Conservation (phyloP, 2,329 filamentous ascomycete genomes). For the Daldinia sp. region DNA sequence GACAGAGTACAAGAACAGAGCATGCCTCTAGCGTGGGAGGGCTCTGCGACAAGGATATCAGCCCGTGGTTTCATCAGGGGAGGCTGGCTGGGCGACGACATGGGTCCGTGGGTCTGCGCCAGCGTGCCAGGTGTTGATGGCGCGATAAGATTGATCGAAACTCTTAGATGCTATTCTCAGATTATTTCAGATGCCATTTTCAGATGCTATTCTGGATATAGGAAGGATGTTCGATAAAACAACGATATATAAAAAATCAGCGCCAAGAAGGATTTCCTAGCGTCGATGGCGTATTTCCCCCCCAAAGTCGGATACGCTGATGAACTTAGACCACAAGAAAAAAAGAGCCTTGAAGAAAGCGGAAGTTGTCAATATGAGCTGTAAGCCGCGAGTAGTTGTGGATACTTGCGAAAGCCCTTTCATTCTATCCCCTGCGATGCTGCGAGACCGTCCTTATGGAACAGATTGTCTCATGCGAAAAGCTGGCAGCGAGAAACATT, state of each 20-base stretch:
- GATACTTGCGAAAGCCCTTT: constrained; percentile 35
- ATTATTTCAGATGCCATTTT: constrained; percentile 8
- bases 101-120: constrained; percentile 32
- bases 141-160: constrained; percentile 34
- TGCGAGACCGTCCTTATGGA: constrained; percentile 34
- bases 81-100: constrained; percentile 39
- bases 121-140: constrained; percentile 38
- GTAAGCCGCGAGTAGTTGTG: constrained; percentile 18
- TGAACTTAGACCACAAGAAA: background rate
- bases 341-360: constrained; percentile 9
- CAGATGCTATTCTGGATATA: constrained; percentile 18
- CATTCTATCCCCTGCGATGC: too few relatives aligned
- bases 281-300: constrained; percentile 21
- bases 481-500: constrained; percentile 32
- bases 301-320: background rate
- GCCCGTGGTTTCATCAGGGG: constrained; percentile 47
- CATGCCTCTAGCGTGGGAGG: constrained; percentile 39
- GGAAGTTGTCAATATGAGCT: constrained; percentile 14
- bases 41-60: constrained; percentile 44
- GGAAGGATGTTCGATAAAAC: constrained; percentile 25
- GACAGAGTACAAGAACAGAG: constrained; percentile 35
- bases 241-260: constrained; percentile 18
- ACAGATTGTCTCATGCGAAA: constrained; percentile 36
- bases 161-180: constrained; percentile 14
- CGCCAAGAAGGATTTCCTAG: constrained; percentile 30